Evolutionary conservation across 73 alveolate genomes (phyloP).

Genomic region (Paramecium sexaurelia): DNA sequence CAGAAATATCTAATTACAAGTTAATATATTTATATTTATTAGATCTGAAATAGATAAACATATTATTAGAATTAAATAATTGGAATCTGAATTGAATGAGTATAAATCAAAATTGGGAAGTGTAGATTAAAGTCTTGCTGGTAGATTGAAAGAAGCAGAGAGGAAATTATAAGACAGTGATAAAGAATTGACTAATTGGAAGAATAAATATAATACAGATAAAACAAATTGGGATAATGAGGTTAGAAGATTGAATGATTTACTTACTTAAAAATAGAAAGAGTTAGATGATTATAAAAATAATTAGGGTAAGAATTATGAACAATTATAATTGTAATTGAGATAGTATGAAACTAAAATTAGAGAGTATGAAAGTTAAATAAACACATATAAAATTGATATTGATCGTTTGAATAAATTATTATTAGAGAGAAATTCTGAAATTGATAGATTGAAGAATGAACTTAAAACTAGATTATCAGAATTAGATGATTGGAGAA

Average conservation of each 20-base stretch:
- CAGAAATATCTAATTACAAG: background rate
- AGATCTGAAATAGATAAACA: constrained; percentile 13
- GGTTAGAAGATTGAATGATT: constrained; percentile 3
- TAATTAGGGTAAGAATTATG: background rate
- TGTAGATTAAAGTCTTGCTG: constrained; percentile 21
- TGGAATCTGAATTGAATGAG: constrained; percentile 41
- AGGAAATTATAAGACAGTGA: background rate
- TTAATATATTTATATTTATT: background rate
- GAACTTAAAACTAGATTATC: background rate
- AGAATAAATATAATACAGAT: constrained; percentile 36
- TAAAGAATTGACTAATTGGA: constrained; percentile 17
- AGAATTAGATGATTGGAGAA: constrained; percentile 45
- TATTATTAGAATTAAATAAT: background rate
- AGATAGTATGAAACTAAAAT: background rate
- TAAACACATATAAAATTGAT: background rate
- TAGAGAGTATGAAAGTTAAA: background rate
- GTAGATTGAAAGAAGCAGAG: constrained; percentile 17
- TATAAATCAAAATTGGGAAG: constrained; percentile 1
- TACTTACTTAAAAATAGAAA: background rate
- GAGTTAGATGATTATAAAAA: constrained; percentile 12
- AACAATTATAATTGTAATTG: background rate
- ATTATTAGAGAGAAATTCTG: background rate
- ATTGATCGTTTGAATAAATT: background rate
- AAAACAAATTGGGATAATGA: constrained; percentile 17
- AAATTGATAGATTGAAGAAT: constrained; percentile 3